A percentile compares a stretch with the other conserved stretches of the same genome.
Conservation (phyloP, 371 early-diverging fungal species). For the Mortierella sp. region DNA sequence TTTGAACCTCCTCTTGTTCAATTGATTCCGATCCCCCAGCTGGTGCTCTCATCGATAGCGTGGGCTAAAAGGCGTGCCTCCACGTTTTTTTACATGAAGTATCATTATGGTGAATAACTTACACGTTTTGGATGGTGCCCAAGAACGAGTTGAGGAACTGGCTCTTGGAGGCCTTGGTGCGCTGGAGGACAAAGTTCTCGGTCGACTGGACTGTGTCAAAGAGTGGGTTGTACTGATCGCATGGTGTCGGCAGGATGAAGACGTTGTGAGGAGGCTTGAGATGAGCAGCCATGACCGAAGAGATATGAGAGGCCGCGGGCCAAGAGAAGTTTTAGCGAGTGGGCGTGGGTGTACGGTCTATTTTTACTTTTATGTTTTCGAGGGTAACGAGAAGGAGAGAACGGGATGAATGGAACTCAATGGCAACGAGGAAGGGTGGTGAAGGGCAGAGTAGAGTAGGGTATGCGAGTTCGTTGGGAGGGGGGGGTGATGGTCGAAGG, state of each 20-base stretch:
- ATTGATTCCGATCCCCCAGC: not conserved
- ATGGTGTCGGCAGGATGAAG: constrained; percentile 56
- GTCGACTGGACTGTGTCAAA: constrained; percentile 69
- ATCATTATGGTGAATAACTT: constrained; percentile 27
- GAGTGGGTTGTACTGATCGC: constrained; percentile 59
- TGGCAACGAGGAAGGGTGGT: not conserved
- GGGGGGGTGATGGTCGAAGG: not conserved
- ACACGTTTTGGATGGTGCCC: constrained; percentile 89
- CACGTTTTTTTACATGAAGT: not conserved
- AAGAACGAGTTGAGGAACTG: constrained; percentile 77
- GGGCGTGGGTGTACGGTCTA: not conserved
- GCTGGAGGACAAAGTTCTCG: constrained; percentile 78
- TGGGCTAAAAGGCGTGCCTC: constrained; percentile 1
- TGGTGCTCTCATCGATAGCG: constrained; percentile 9
- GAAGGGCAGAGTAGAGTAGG: not conserved
- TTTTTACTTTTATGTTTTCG: not conserved
- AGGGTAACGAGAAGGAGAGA: not conserved
- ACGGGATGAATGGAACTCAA: not conserved
- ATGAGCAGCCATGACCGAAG: constrained; percentile 39
- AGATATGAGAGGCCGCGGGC: not conserved
- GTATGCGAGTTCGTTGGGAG: not conserved
- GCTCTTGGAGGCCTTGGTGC: constrained; percentile 70
- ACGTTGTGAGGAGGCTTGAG: constrained; percentile 51
- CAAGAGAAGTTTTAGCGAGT: not conserved
- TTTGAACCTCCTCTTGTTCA: not conserved